These are phyloP conservation scores for Wallacemonas rigidus DNA, from an alignment of 208 protist genomes.

Conservation along the genomic window DNA sequence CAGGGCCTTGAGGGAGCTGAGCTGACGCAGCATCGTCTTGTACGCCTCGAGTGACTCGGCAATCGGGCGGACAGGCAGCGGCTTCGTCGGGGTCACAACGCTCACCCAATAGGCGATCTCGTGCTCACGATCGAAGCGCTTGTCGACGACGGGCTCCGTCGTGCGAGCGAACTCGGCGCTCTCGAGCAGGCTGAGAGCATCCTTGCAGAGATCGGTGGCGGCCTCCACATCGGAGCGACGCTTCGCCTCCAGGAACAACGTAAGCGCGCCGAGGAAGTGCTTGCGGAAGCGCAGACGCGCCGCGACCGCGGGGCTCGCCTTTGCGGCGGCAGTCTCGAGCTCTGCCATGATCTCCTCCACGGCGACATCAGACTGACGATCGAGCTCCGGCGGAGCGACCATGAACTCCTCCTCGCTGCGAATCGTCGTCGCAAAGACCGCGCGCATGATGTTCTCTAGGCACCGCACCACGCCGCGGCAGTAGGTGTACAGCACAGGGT, in stretches of 20 bases:
- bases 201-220: constrained; percentile 49
- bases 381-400: constrained; percentile 56
- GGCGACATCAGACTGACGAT: constrained; percentile 43
- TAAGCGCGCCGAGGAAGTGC: constrained; percentile 54
- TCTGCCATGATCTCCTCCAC: constrained; percentile 66
- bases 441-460: constrained; percentile 58
- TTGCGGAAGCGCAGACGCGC: constrained; percentile 72
- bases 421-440: constrained; percentile 70
- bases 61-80: constrained; percentile 42
- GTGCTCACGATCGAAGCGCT: constrained; percentile 45
- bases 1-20: constrained; percentile 59
- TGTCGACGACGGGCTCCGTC: constrained; percentile 53
- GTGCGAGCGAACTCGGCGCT: constrained; percentile 39
- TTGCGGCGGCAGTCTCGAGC: constrained; percentile 55
- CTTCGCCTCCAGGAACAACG: constrained; percentile 49
- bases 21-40: constrained; percentile 54
- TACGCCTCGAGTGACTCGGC: constrained; percentile 56
- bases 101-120: constrained; percentile 76
- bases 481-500: constrained; percentile 63
- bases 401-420: constrained; percentile 87
- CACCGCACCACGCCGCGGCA: constrained; percentile 68
- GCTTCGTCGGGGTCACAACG: constrained; percentile 61
- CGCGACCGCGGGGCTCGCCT: constrained; percentile 37
- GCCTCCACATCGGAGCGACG: constrained; percentile 52
- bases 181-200: constrained; percentile 47